These are phyloP conservation scores for Mimosa bimucronata DNA, from an alignment of 306 rosid genomes.

Conservation along the genomic window DNA sequence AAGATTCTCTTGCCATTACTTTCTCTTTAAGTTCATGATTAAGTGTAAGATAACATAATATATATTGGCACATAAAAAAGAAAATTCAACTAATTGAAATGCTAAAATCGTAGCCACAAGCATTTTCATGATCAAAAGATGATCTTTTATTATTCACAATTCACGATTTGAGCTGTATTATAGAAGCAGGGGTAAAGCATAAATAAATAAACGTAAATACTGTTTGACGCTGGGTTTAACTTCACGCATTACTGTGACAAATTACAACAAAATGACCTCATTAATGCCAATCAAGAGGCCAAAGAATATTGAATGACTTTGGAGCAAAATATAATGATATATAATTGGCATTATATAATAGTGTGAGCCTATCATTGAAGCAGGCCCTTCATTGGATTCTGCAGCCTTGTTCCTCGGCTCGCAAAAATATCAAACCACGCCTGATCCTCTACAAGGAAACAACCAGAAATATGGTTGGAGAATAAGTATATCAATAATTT, in stretches of 20 bases:
- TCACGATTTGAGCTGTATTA: background rate
- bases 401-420: slow-evolving; percentile 72
- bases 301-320: slow-evolving; percentile 64
- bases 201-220: background rate
- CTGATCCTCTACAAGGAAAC: slow-evolving; percentile 67
- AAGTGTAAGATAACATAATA: background rate
- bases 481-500: background rate
- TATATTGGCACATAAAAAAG: background rate
- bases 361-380: slow-evolving; percentile 11
- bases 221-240: slow-evolving; percentile 23
- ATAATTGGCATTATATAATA: slow-evolving; percentile 13
- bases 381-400: slow-evolving; percentile 59
- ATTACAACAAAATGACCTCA: slow-evolving; percentile 49
- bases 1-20: background rate
- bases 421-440: slow-evolving; percentile 71
- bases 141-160: background rate
- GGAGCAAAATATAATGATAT: slow-evolving; percentile 36
- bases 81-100: background rate
- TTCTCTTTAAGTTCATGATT: background rate
- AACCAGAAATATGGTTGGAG: background rate
- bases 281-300: slow-evolving; percentile 53
- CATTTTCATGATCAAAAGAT: background rate
- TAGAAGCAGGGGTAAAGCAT: background rate
- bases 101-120: background rate
- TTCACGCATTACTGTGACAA: background rate